These are phyloP conservation scores for Oryza rufipogon DNA, from an alignment of 176 grass and related monocot genomes.

Conservation along the genomic window DNA sequence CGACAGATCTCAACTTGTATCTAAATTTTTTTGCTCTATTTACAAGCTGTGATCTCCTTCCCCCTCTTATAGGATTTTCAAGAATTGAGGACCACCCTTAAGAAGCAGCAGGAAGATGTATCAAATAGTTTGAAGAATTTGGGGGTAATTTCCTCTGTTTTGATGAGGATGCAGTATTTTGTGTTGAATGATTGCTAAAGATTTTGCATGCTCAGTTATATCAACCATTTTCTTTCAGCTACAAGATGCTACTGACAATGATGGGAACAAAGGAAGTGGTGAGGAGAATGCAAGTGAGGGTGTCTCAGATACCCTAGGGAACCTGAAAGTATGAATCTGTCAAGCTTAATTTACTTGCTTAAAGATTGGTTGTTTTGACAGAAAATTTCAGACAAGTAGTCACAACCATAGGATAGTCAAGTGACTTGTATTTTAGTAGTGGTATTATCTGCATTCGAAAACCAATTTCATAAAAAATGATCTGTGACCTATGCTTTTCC, in stretches of 20 bases:
- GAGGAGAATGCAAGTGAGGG: constrained; percentile 41
- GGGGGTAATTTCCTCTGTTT: constrained; percentile 56
- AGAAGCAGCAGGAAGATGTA: constrained; percentile 97
- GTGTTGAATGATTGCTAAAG: not conserved
- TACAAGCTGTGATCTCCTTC: constrained; percentile 35
- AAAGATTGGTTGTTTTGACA: constrained; percentile 9
- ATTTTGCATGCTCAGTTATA: not conserved
- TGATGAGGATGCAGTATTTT: constrained; percentile 11
- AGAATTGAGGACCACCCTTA: constrained; percentile 88
- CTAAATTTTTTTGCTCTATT: constrained; percentile 20
- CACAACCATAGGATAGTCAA: not conserved
- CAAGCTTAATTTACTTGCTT: constrained; percentile 16
- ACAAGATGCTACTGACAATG: constrained; percentile 44
- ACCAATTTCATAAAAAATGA: not conserved
- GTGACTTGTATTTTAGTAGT: constrained; percentile 7
- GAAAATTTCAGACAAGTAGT: not conserved
- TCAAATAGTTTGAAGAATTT: constrained; percentile 76
- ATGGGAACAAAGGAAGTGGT: constrained; percentile 35
- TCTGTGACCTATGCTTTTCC: not conserved
- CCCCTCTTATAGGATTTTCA: constrained; percentile 68
- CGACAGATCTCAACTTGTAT: not conserved
- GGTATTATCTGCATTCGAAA: not conserved
- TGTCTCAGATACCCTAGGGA: constrained; percentile 30
- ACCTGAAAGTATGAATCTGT: constrained; percentile 52
- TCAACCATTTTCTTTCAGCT: constrained; percentile 44